These are phyloP conservation scores for Rhypophila decipiens DNA, from an alignment of 495 filamentous ascomycete genomes.

Conservation along the genomic window DNA sequence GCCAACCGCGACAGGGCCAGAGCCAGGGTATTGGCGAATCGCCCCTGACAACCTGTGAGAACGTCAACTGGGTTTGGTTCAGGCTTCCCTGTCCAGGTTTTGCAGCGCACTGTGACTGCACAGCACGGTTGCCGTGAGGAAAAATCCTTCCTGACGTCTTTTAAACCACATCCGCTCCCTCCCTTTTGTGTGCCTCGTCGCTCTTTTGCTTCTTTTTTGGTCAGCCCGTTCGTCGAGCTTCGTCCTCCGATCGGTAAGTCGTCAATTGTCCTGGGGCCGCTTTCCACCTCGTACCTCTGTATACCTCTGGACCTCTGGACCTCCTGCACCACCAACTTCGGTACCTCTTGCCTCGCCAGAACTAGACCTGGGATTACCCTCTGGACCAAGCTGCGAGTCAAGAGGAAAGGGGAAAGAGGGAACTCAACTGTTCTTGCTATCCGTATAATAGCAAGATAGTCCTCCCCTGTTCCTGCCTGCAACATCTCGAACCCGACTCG, in stretches of 20 bases:
- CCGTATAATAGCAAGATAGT: no score
- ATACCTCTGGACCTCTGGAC: no score
- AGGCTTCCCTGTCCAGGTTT: conserved; percentile 26
- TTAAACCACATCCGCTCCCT: conserved; percentile 8
- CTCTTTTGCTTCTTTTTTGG: conserved; percentile 1
- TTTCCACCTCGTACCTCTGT: no score
- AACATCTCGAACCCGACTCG: no score
- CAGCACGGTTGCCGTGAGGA: no score
- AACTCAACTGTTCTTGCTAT: no score
- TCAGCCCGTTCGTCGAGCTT: conserved; percentile 14
- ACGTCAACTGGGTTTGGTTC: conserved; percentile 22
- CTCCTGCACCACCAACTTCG: no score
- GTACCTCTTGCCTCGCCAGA: no score
- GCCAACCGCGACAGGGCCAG: conserved; percentile 10
- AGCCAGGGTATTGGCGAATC: conserved; percentile 12
- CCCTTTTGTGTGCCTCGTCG: not conserved
- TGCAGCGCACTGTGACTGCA: conserved; percentile 5
- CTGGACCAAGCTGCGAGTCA: not conserved
- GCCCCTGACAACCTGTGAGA: conserved; percentile 30
- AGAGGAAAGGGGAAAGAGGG: conserved; percentile 1
- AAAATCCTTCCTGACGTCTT: conserved; percentile 28
- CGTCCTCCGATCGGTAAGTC: conserved; percentile 16
- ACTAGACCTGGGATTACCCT: no score
- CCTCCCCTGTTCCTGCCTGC: no score
- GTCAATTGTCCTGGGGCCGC: not conserved